Percentiles rank a stretch among this genome's conserved stretches.
These are phyloP conservation scores for Daldinia decipiens DNA, from an alignment of 495 filamentous ascomycete species.

Conservation along the genomic window DNA sequence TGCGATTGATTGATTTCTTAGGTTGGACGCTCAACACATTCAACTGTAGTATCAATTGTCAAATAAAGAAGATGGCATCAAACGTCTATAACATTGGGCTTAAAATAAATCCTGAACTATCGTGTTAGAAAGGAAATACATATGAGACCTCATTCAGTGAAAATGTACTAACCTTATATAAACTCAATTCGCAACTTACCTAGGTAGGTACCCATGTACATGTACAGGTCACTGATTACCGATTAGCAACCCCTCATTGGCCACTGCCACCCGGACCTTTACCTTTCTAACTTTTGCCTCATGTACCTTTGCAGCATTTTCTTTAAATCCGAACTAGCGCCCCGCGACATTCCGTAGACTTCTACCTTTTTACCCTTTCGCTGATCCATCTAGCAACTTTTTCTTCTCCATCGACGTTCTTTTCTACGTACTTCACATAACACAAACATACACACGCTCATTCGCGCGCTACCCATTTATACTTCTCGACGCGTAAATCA, in stretches of 20 bases:
- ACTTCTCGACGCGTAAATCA: slow-evolving; percentile 40
- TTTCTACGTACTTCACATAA: slow-evolving; percentile 4
- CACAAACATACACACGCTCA: not conserved
- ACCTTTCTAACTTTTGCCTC: slow-evolving; percentile 7
- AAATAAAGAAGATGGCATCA: no score
- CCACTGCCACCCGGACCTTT: slow-evolving; percentile 27
- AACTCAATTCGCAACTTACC: no score
- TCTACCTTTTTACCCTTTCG: slow-evolving; percentile 5
- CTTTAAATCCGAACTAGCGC: slow-evolving; percentile 41
- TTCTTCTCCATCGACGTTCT: slow-evolving; percentile 4
- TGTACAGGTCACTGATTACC: slow-evolving; percentile 9
- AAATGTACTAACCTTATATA: no score
- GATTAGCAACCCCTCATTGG: slow-evolving; percentile 35
- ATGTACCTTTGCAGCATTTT: slow-evolving; percentile 16
- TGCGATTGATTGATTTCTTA: no score
- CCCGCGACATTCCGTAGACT: slow-evolving; percentile 21
- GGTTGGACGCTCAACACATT: no score
- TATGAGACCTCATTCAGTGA: no score
- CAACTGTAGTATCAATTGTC: no score
- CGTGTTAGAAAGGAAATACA: no score
- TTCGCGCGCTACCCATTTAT: not conserved
- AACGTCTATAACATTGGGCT: no score
- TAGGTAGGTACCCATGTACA: no score
- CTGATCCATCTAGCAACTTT: slow-evolving; percentile 19
- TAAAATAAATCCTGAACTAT: no score